Evolutionary conservation across 352 stramenopile genomes (phyloP).

Genomic region (Globisporangium spinosum): DNA sequence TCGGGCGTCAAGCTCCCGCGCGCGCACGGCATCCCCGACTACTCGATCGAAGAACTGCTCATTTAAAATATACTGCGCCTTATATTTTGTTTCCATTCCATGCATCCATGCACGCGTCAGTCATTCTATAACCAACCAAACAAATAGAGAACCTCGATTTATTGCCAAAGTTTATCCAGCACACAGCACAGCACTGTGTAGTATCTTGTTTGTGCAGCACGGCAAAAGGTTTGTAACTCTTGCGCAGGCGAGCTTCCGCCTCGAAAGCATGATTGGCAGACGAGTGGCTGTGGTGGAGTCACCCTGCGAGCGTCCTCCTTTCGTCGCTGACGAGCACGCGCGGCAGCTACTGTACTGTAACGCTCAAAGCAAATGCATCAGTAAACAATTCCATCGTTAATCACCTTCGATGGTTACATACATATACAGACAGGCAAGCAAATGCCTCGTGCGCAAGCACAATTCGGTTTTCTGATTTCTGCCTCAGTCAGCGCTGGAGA

Average conservation of each 20-base stretch:
- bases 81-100: slow-evolving; percentile 1
- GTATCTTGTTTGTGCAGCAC: not conserved
- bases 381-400: not conserved
- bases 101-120: not conserved
- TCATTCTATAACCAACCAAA: slow-evolving; percentile 4
- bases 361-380: not conserved
- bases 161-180: not conserved
- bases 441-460: not conserved
- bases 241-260: not conserved
- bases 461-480: not conserved
- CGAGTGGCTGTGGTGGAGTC: not conserved
- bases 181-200: not conserved
- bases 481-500: not conserved
- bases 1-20: slow-evolving; percentile 62
- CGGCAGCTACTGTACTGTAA: not conserved
- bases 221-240: not conserved
- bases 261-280: not conserved
- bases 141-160: not conserved
- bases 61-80: slow-evolving; percentile 37
- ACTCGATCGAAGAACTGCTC: slow-evolving; percentile 72
- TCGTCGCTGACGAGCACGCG: not conserved
- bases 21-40: slow-evolving; percentile 64
- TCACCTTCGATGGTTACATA: not conserved
- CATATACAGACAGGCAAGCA: not conserved
- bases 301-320: not conserved